phyloP scores from a whole-genome alignment of 768 basidiomycete genomes.

The Amanita jacksonii region DNA sequence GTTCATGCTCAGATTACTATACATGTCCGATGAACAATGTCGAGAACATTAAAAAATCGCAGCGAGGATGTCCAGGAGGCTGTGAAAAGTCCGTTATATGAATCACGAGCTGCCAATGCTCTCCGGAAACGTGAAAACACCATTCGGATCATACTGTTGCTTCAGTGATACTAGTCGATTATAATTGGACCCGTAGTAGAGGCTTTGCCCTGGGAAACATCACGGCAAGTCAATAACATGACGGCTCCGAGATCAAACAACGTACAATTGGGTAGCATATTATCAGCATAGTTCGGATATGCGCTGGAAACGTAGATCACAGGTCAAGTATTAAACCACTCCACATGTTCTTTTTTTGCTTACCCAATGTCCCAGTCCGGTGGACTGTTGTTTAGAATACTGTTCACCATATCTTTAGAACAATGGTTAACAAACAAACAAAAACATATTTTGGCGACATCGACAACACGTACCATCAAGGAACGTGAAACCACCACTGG shows the following conservation, averaged over 20 bases:
- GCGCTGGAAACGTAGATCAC: constrained; percentile 16
- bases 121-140: constrained; percentile 29
- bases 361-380: constrained; percentile 26
- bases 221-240: neutral
- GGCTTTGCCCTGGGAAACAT: constrained; percentile 20
- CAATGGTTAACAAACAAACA: neutral
- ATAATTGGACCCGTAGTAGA: constrained; percentile 26
- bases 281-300: constrained; percentile 36
- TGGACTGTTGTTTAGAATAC: constrained; percentile 24
- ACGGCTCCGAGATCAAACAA: neutral
- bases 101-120: constrained; percentile 2
- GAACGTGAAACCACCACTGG: constrained; percentile 30
- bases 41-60: too few relatives aligned
- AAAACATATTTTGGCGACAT: neutral
- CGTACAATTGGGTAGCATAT: constrained; percentile 25
- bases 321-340: neutral
- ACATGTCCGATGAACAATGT: too few relatives aligned
- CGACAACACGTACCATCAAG: constrained; percentile 25
- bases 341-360: constrained; percentile 5
- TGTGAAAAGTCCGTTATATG: too few relatives aligned
- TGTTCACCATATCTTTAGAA: constrained; percentile 22
- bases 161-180: constrained; percentile 23
- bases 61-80: too few relatives aligned
- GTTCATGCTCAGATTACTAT: too few relatives aligned
- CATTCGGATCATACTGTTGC: constrained; percentile 23